phyloP scores from a whole-genome alignment of 1,284 basidiomycete genomes.

The Moesziomyces antarcticus region DNA sequence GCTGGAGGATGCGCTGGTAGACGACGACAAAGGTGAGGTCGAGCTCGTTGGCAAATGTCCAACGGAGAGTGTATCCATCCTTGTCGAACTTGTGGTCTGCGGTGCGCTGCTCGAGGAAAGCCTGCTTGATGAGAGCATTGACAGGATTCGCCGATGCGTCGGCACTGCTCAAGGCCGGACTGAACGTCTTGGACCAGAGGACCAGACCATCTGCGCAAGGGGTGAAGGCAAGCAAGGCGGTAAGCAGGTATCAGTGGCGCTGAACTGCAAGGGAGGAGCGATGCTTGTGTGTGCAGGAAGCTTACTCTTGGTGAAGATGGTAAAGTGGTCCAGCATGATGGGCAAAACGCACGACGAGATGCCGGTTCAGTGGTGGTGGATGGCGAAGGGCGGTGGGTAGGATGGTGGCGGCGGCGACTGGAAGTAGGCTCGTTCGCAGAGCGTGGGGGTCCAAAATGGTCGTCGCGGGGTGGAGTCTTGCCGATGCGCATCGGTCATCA shows the following conservation, averaged over 20 bases:
- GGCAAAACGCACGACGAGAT: background rate
- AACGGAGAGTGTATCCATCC: slow-evolving; percentile 62
- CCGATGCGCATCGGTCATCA: slow-evolving; percentile 16
- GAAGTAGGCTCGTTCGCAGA: slow-evolving; percentile 1
- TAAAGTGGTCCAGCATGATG: slow-evolving; percentile 60
- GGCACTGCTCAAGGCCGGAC: slow-evolving; percentile 33
- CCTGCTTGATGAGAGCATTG: slow-evolving; percentile 59
- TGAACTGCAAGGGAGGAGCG: background rate
- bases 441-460: slow-evolving; percentile 2
- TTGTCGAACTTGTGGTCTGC: slow-evolving; percentile 57
- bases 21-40: slow-evolving; percentile 71
- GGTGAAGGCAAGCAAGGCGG: background rate
- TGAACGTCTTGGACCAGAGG: slow-evolving; percentile 63
- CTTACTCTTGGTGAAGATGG: slow-evolving; percentile 56
- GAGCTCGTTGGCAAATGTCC: slow-evolving; percentile 64
- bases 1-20: slow-evolving; percentile 94
- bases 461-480: slow-evolving; percentile 11
- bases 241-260: background rate
- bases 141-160: slow-evolving; percentile 47
- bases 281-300: background rate
- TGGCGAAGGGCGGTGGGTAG: background rate
- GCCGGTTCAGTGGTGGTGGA: slow-evolving; percentile 7
- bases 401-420: slow-evolving; percentile 4
- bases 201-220: slow-evolving; percentile 53
- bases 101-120: slow-evolving; percentile 63